These are phyloP conservation scores for Acanthamoeba lenticulata DNA, from an alignment of 208 protist species.

Conservation along the genomic window DNA sequence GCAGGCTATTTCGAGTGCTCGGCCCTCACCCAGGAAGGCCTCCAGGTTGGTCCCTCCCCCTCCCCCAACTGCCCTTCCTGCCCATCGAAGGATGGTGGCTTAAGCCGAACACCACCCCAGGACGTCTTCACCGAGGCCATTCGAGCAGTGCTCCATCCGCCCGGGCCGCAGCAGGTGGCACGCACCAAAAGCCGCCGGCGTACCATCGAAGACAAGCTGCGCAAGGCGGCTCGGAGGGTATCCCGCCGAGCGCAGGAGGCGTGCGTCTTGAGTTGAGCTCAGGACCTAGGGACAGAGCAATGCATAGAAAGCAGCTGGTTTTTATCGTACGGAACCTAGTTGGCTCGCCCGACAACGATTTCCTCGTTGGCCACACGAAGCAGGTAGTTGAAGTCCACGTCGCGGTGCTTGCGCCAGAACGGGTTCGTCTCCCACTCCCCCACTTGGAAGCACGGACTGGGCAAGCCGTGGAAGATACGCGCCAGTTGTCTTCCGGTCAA, in stretches of 20 bases:
- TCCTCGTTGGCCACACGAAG: neutral
- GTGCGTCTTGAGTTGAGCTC: no score
- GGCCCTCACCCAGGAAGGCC: conserved; percentile 89
- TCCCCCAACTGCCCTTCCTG: neutral
- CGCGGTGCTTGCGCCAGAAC: neutral
- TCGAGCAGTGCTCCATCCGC: neutral
- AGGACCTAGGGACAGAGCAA: no score
- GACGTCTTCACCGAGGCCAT: neutral
- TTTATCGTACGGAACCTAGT: no score
- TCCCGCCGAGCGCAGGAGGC: no score
- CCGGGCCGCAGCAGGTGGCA: neutral
- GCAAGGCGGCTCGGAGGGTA: neutral
- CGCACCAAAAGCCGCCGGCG: neutral
- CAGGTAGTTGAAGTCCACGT: neutral
- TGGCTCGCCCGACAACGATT: neutral
- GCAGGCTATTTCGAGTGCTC: conserved; percentile 92
- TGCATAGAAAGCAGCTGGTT: no score
- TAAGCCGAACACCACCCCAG: neutral
- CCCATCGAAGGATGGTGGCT: neutral
- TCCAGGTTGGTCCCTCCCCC: conserved; percentile 81
- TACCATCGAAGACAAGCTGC: neutral
- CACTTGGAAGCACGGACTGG: neutral
- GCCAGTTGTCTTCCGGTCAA: neutral
- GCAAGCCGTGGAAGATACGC: neutral
- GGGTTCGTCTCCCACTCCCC: neutral